These are phyloP conservation scores for Xylariales sp. DNA, from an alignment of 2,329 filamentous ascomycete genomes.

Conservation along the genomic window DNA sequence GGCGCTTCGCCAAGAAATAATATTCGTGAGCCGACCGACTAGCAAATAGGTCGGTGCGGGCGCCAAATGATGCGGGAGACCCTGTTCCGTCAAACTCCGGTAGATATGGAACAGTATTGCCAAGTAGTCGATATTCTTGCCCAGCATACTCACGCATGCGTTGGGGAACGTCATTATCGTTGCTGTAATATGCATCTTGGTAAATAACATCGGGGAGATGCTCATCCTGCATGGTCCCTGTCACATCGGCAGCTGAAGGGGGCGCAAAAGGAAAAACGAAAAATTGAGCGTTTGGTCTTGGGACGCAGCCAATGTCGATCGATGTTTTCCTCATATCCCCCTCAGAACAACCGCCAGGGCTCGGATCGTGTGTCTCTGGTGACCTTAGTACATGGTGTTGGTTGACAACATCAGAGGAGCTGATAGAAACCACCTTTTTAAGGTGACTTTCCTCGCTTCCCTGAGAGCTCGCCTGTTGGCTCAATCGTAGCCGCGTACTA, in stretches of 20 bases:
- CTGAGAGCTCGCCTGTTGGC: conserved; percentile 58
- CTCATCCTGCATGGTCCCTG: conserved; percentile 51
- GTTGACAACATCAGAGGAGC: conserved; percentile 12
- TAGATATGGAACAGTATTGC: conserved; percentile 73
- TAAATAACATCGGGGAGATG: conserved; percentile 69
- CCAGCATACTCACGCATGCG: conserved; percentile 80
- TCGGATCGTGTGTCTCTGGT: conserved; percentile 11
- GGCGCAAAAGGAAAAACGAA: conserved; percentile 25
- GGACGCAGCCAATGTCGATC: conserved; percentile 17
- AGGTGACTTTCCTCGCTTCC: conserved; percentile 33
- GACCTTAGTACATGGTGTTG: too few species aligned
- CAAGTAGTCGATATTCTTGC: conserved; percentile 73
- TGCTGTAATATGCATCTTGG: conserved; percentile 80
- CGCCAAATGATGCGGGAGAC: conserved; percentile 51
- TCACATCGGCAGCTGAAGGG: conserved; percentile 38
- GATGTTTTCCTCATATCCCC: conserved; percentile 10
- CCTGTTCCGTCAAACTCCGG: conserved; percentile 70
- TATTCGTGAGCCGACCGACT: conserved; percentile 49
- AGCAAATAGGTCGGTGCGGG: conserved; percentile 38
- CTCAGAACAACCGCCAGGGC: conserved; percentile 12
- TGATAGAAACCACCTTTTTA: conserved; percentile 32
- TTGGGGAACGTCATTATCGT: conserved; percentile 77
- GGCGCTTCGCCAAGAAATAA: conserved; percentile 46
- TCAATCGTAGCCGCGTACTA: conserved; percentile 58
- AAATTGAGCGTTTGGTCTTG: conserved; percentile 20